A percentile compares a stretch with the other conserved stretches of the same genome.
phyloP scores from a whole-genome alignment of 768 basidiomycete species.

The Psilocybe cyanescens region DNA sequence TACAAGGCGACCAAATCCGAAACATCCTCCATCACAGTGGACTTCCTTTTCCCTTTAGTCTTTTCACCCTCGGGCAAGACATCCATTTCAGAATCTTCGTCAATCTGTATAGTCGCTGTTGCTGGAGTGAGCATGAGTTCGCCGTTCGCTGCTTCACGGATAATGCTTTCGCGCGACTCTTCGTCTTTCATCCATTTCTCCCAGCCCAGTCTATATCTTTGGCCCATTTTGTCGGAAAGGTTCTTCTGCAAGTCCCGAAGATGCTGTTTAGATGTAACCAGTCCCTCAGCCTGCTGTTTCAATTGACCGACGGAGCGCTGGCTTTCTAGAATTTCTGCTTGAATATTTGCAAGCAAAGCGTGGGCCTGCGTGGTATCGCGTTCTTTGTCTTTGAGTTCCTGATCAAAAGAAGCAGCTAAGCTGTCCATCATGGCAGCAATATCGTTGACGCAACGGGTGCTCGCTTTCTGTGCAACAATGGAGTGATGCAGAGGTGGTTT shows the following conservation, averaged over 20 bases:
- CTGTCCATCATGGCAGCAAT: constrained; percentile 86
- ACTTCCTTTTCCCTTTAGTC: constrained; percentile 59
- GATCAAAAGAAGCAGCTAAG: constrained; percentile 88
- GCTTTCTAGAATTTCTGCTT: constrained; percentile 88
- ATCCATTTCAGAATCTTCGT: constrained; percentile 48
- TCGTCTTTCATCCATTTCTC: constrained; percentile 93
- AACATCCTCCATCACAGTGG: constrained; percentile 55
- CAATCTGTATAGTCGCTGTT: constrained; percentile 48
- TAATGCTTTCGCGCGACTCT: constrained; percentile 71
- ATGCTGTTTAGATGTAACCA: constrained; percentile 60
- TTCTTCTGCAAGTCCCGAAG: constrained; percentile 68
- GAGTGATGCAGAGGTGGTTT: constrained; percentile 84
- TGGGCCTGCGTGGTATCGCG: constrained; percentile 90
- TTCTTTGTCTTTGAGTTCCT: constrained; percentile 90
- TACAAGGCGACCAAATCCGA: constrained; percentile 67
- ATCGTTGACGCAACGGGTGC: constrained; percentile 83
- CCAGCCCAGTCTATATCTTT: constrained; percentile 84
- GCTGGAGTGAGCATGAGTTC: constrained; percentile 50
- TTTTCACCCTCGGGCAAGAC: constrained; percentile 45
- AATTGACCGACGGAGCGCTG: constrained; percentile 77
- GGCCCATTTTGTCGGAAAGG: constrained; percentile 76
- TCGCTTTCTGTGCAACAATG: constrained; percentile 81
- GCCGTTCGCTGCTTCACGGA: constrained; percentile 67
- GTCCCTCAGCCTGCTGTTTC: constrained; percentile 65
- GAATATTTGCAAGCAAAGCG: constrained; percentile 82